These are phyloP conservation scores for Flaveria trinervia DNA, from an alignment of 129 eudicot species.

Conservation along the genomic window DNA sequence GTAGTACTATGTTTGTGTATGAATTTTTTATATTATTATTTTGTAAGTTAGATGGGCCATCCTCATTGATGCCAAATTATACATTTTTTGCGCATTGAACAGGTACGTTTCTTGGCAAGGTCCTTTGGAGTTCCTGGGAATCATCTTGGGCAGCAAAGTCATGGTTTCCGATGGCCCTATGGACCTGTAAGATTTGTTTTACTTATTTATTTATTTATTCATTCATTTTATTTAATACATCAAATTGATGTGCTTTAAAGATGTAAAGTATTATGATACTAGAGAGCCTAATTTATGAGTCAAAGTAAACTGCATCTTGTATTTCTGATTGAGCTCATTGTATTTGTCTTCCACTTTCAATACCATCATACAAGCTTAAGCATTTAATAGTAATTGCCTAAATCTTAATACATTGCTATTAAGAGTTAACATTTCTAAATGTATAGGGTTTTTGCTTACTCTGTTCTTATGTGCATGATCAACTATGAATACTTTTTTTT, in stretches of 20 bases:
- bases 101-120: constrained; percentile 96
- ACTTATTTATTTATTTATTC: neutral
- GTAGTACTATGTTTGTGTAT: neutral
- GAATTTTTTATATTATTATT: constrained; percentile 2
- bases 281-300: constrained; percentile 8
- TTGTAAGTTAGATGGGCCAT: constrained; percentile 4
- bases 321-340: constrained; percentile 15
- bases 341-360: neutral
- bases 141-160: constrained; percentile 99
- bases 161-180: constrained; percentile 99
- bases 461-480: neutral
- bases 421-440: neutral
- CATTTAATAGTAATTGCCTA: neutral
- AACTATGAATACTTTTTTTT: neutral
- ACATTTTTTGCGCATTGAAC: constrained; percentile 26
- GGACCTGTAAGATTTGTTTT: constrained; percentile 76
- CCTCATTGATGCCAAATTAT: neutral
- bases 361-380: neutral
- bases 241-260: constrained; percentile 7
- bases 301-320: neutral
- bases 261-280: neutral
- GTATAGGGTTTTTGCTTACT: constrained; percentile 7
- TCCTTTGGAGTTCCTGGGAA: constrained; percentile 97
- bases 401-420: neutral
- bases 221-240: neutral